Evolutionary conservation across 116 monocot species (phyloP), one percentile per base, ranked within the genome.

Genomic region (Iris pallida): DNA sequence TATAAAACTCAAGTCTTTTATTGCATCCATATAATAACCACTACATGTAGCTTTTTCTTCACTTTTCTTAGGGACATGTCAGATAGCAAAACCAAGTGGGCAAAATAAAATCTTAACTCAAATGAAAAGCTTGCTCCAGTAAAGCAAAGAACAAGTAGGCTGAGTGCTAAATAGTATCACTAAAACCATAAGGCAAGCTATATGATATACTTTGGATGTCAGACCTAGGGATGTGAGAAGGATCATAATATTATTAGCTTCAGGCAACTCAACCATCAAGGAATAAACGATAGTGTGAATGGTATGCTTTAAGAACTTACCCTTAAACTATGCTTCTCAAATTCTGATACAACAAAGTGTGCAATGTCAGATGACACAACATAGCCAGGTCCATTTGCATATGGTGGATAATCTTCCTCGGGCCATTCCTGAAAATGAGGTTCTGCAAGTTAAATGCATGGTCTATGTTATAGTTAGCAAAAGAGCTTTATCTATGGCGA

Each of bases 301-400:
- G 16, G 1, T 11, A 54, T 41, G 47, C n/a, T 6, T 18, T 55
- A 46, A 1, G 8, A 72, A 46, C 81, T 82, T 81, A 92, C 92
- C 65, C 92, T 75, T 76, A 92, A 73, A 64, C 68, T 81, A 64
- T 82, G 81, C 43, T 77, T 76, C 66, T 83, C 79, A 75, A 92
- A 92, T 20, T 86, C 86, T 8, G 83, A 83, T 4, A 81, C 68
- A 18, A 92, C 68, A 42, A 86, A 92, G 1, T 58, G 72, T 13
- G 88, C 88, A 68, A 92, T 92, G 68, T 92, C 88, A 52, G 83
- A 80, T 5, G 92, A 92, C 54, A 92, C 69, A 30, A 92, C 75
- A 65, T 92, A 92, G 44, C 92, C 92, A 47, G 92, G 88, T 63
- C 92, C 92, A 81, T 92, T 92, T 55, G 92, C 92, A 72, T 92